These are phyloP conservation scores for Coemansia sp. DNA, from an alignment of 192 early-diverging fungal genomes.

Conservation along the genomic window DNA sequence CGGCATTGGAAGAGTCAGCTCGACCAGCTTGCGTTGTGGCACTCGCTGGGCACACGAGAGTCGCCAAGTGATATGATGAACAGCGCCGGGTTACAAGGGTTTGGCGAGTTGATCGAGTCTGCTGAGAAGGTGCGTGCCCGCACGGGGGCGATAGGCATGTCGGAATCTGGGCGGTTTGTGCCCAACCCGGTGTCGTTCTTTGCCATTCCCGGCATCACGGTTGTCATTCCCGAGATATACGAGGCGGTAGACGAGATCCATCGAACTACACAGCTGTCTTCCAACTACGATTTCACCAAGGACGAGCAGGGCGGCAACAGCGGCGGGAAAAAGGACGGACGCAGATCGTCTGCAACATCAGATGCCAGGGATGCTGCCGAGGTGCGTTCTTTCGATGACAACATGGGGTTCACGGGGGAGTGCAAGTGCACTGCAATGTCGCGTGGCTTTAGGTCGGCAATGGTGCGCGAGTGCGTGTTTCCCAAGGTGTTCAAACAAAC, in stretches of 20 bases:
- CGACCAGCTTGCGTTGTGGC: slow-evolving; percentile 45
- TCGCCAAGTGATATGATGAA: slow-evolving; percentile 36
- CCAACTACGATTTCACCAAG: neutral
- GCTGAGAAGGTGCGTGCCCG: slow-evolving; percentile 18
- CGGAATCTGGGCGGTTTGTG: slow-evolving; percentile 38
- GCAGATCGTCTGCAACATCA: neutral
- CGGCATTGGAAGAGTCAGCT: slow-evolving; percentile 55
- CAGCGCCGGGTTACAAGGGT: slow-evolving; percentile 27
- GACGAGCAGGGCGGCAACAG: neutral
- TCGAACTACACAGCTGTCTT: slow-evolving; percentile 33
- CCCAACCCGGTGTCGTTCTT: slow-evolving; percentile 51
- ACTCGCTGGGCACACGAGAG: slow-evolving; percentile 47
- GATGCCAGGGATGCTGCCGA: slow-evolving; percentile 4
- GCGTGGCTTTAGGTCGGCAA: slow-evolving; percentile 33
- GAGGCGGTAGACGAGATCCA: slow-evolving; percentile 54
- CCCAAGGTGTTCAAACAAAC: slow-evolving; percentile 22
- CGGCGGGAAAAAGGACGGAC: neutral
- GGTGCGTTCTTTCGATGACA: slow-evolving; percentile 33
- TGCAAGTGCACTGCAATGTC: slow-evolving; percentile 36
- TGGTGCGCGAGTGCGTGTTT: slow-evolving; percentile 46
- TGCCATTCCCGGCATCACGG: slow-evolving; percentile 47
- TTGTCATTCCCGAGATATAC: slow-evolving; percentile 45
- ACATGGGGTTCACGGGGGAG: slow-evolving; percentile 34
- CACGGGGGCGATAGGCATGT: slow-evolving; percentile 20
- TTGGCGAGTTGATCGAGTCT: slow-evolving; percentile 31